Percentiles rank a stretch among this genome's conserved stretches.
Evolutionary conservation across 768 basidiomycete species (phyloP).

Genomic region (Calvatia gigantea): DNA sequence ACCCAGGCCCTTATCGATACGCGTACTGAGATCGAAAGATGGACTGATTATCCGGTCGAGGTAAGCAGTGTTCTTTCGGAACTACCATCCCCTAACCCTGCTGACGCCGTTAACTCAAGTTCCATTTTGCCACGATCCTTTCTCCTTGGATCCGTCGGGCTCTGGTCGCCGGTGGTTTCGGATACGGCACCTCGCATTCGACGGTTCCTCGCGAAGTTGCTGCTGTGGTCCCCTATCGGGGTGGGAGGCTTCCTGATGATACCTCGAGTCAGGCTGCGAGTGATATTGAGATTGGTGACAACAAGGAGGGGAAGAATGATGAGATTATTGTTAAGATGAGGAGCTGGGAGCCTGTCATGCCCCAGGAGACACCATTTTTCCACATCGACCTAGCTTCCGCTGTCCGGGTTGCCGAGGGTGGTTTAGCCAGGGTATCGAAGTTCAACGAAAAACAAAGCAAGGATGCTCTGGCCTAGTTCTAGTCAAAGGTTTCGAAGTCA

Average conservation of each 20-base stretch:
- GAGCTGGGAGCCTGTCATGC: conserved; percentile 36
- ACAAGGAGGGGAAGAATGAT: conserved; percentile 13
- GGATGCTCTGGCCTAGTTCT: background rate
- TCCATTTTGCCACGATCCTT: conserved; percentile 91
- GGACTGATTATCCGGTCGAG: conserved; percentile 75
- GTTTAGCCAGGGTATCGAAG: conserved; percentile 20
- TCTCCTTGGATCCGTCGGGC: conserved; percentile 94
- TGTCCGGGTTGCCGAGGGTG: conserved; percentile 63
- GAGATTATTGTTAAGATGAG: conserved; percentile 8
- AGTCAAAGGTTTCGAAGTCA: background rate
- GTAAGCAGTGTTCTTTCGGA: conserved; percentile 28
- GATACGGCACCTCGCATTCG: conserved; percentile 51
- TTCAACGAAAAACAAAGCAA: background rate
- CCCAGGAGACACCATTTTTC: conserved; percentile 76
- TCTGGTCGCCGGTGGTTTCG: conserved; percentile 88
- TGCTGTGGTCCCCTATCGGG: conserved; percentile 67
- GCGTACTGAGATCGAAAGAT: conserved; percentile 82
- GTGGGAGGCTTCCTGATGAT: conserved; percentile 20
- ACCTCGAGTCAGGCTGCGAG: conserved; percentile 17
- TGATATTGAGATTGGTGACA: conserved; percentile 21
- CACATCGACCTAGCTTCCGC: conserved; percentile 82
- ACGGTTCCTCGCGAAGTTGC: conserved; percentile 62
- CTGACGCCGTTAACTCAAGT: conserved; percentile 36
- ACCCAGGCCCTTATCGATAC: conserved; percentile 90
- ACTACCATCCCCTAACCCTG: background rate